Conservation (phyloP, 2,329 filamentous ascomycete genomes). For the Seiridium unicorne region DNA sequence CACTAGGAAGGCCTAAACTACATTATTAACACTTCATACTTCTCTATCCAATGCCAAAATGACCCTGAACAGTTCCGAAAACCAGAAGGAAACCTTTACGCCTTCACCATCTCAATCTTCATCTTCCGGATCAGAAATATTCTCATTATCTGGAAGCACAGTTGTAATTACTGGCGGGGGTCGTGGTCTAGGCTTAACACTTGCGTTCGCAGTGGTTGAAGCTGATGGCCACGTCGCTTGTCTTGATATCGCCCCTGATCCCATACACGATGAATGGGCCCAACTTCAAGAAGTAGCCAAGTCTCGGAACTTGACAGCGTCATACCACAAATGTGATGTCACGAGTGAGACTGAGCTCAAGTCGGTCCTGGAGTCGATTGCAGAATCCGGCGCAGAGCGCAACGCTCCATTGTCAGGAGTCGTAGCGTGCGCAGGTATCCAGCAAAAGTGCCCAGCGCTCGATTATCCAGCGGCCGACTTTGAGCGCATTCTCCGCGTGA, state of each 20-base stretch:
- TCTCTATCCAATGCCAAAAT: too few relatives aligned
- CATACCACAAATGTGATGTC: slow-evolving; percentile 45
- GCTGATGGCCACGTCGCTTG: slow-evolving; percentile 48
- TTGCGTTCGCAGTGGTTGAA: slow-evolving; percentile 47
- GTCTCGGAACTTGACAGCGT: slow-evolving; percentile 28
- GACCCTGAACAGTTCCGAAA: too few relatives aligned
- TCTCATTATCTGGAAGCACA: slow-evolving; percentile 43
- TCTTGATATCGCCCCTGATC: slow-evolving; percentile 40
- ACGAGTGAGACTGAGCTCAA: slow-evolving; percentile 40
- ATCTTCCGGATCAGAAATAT: slow-evolving; percentile 13
- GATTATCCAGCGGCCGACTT: slow-evolving; percentile 56
- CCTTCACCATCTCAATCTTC: too few relatives aligned
- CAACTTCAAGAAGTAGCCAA: slow-evolving; percentile 38
- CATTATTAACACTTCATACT: too few relatives aligned
- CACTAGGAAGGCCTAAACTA: too few relatives aligned
- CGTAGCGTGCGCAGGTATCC: slow-evolving; percentile 48
- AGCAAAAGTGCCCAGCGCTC: slow-evolving; percentile 43
- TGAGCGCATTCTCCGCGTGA: slow-evolving; percentile 67
- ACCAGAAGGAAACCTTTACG: too few relatives aligned
- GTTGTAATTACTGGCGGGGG: slow-evolving; percentile 50
- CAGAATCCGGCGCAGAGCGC: slow-evolving; percentile 27
- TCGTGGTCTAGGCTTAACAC: slow-evolving; percentile 48
- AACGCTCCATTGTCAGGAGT: slow-evolving; percentile 34
- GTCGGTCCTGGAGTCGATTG: slow-evolving; percentile 32
- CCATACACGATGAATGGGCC: slow-evolving; percentile 37